Conservation (phyloP, 768 basidiomycete genomes). For the Termitomyces sp. region DNA sequence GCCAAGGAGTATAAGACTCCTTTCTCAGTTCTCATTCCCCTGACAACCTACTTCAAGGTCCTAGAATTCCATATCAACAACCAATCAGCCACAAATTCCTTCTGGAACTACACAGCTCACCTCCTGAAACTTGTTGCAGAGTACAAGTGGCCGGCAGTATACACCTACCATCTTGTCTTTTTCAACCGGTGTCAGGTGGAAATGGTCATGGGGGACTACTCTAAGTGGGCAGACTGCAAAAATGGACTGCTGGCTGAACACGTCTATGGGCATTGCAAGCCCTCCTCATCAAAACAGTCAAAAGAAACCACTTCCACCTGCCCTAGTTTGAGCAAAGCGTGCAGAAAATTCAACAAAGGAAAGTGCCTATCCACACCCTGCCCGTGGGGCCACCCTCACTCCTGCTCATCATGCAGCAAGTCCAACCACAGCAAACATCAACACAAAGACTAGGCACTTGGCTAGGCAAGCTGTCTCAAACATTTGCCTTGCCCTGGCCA, state of each 20-base stretch:
- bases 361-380: neutral
- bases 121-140: neutral
- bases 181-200: neutral
- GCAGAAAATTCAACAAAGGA: neutral
- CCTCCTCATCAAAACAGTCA: neutral
- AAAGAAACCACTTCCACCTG: too few relatives aligned
- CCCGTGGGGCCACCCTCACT: neutral
- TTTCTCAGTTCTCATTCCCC: neutral
- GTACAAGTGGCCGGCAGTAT: neutral
- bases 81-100: neutral
- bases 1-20: slow-evolving; percentile 1
- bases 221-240: neutral
- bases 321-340: neutral
- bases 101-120: neutral
- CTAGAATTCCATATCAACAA: neutral
- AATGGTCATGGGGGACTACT: neutral
- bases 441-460: neutral
- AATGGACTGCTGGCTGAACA: neutral
- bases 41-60: neutral
- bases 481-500: neutral
- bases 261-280: neutral
- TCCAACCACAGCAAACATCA: neutral
- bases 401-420: neutral
- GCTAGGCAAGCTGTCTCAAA: too few relatives aligned
- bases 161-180: neutral